Conservation (phyloP, 1,284 basidiomycete species). For the Polyporus tsugae region DNA sequence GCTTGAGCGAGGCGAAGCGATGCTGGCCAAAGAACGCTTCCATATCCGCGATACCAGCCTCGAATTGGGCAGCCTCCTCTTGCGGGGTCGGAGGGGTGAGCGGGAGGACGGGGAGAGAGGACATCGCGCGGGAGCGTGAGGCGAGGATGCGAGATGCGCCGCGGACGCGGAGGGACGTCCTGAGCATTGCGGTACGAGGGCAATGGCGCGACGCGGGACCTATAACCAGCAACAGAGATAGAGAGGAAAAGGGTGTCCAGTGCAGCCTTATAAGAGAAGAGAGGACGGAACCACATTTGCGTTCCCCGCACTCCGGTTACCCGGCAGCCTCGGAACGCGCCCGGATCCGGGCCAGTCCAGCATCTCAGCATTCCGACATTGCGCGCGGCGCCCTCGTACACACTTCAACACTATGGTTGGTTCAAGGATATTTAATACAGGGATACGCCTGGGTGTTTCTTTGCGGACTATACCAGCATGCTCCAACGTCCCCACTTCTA, state of each 20-base stretch:
- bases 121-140: slow-evolving; percentile 31
- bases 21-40: slow-evolving; percentile 79
- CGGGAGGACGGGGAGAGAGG: slow-evolving; percentile 51
- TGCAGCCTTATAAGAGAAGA: not conserved
- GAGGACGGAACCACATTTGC: slow-evolving; percentile 1
- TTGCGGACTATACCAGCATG: not conserved
- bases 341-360: slow-evolving; percentile 20
- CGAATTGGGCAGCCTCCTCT: slow-evolving; percentile 74
- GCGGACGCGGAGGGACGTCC: slow-evolving; percentile 26
- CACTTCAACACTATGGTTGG: not conserved
- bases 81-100: slow-evolving; percentile 69
- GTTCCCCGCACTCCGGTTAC: slow-evolving; percentile 7
- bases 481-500: slow-evolving; percentile 4
- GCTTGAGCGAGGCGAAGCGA: slow-evolving; percentile 77
- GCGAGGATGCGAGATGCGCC: slow-evolving; percentile 28
- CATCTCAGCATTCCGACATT: slow-evolving; percentile 3
- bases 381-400: not conserved
- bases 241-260: not conserved
- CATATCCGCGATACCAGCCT: slow-evolving; percentile 69
- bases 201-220: not conserved
- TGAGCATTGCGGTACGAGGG: slow-evolving; percentile 22
- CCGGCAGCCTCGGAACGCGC: slow-evolving; percentile 28
- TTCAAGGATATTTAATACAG: not conserved
- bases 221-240: not conserved
- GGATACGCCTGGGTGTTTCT: not conserved